Conservation (phyloP, 495 filamentous ascomycete genomes). For the Penicillium bovifimosum region DNA sequence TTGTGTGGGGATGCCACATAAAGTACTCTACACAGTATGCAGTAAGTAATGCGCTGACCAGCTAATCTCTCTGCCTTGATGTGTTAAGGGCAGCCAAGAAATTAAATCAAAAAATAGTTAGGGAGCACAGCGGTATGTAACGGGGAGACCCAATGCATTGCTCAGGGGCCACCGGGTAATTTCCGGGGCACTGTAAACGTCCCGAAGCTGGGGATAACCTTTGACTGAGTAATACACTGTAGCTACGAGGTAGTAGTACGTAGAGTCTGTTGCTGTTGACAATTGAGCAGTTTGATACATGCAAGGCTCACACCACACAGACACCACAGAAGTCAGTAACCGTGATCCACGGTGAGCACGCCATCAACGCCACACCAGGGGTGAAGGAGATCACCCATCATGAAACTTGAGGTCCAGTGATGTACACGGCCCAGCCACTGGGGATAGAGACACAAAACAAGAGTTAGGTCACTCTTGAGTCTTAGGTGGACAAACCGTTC, state of each 20-base stretch:
- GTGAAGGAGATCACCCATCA: constrained; percentile 14
- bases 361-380: constrained; percentile 16
- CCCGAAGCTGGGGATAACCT: background rate
- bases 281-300: too few species aligned
- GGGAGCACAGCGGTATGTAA: background rate
- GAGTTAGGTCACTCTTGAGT: too few species aligned
- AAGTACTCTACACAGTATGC: background rate
- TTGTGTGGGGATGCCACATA: background rate
- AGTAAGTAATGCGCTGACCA: background rate
- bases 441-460: background rate
- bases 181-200: background rate
- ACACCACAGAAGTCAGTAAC: background rate
- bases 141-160: background rate
- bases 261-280: too few species aligned
- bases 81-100: background rate
- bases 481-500: background rate
- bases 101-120: background rate
- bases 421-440: constrained; percentile 17
- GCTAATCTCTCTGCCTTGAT: background rate
- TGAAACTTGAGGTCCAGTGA: constrained; percentile 22
- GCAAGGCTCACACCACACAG: background rate
- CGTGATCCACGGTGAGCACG: constrained; percentile 14
- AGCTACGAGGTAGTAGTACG: background rate
- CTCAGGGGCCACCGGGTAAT: background rate
- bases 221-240: background rate